Evolutionary conservation across 228 moss, liverwort and hornwort species (phyloP), one percentile per base, ranked within the genome.

Genomic region (Sphagnum fallax): DNA sequence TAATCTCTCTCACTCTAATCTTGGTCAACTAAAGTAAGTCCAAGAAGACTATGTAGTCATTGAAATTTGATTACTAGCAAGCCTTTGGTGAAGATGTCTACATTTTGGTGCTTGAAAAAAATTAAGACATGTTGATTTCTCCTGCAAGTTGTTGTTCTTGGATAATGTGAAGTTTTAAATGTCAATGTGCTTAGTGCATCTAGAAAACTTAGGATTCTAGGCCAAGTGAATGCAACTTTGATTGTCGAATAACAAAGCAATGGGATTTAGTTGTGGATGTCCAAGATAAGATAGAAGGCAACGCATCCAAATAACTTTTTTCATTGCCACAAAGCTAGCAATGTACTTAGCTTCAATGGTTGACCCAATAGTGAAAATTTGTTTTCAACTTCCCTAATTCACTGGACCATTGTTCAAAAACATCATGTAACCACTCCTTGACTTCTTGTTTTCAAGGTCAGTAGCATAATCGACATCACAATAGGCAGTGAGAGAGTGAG

Each of bases 261-360:
- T 70, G 49, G 70, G 62, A 14, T 64, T 53, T 4, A 5, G 4
- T 57, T 73, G 72, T 58, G 47, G 18, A 64, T n/a, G 52, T 13
- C 65, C 57, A 10, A 66, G 47, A 53, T 47, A 50, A 16, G 57
- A 49, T 4, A 65, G 1, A 8, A 66, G 53, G 53, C 49, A 8
- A 57, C 72, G 4, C 48, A 73, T 65, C 52, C 65, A 65, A 47
- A 73, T 6, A 4, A 73, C 13, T 55, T 73, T 65, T 10, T 59
- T 73, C 6, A 55, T 16, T 13, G 72, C 72, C n/a, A 32, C 13
- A 52, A 48, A 53, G 6, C 47, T 32, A 52, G 72, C 53, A 47
- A 65, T 65, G 65, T 73, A 73, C 57, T 73, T 55, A n/a, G 52
- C 51, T 51, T 73, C 53, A 55, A 5, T 73, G 4, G 52, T 64